phyloP scores from a whole-genome alignment of 1,139 yeast species.

The Hemisphaericaspora subhashii region DNA sequence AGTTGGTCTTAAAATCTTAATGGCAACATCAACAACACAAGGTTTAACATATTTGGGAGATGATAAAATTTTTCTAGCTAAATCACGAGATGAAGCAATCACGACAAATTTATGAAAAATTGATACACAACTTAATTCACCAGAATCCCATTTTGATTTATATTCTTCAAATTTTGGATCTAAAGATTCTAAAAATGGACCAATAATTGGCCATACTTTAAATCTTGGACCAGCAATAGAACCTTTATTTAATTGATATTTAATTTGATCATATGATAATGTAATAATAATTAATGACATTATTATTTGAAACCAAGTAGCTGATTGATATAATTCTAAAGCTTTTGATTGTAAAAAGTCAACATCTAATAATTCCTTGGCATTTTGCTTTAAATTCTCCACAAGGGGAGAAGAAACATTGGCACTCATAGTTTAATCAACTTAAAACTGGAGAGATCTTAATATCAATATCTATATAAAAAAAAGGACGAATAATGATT shows the following conservation, averaged over 20 bases:
- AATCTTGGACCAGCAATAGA: conserved; percentile 83
- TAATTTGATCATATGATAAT: conserved; percentile 75
- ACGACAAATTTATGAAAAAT: conserved; percentile 97
- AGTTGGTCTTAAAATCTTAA: conserved; percentile 86
- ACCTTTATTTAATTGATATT: conserved; percentile 79
- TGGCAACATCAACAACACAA: conserved; percentile 96
- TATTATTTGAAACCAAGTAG: conserved; percentile 45
- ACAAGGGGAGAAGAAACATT: conserved; percentile 17
- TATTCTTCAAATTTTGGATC: conserved; percentile 96
- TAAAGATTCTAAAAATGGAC: conserved; percentile 93
- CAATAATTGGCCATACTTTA: conserved; percentile 92
- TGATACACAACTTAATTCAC: conserved; percentile 92
- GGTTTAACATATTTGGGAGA: conserved; percentile 91
- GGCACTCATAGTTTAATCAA: conserved; percentile 16
- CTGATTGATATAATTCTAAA: conserved; percentile 8
- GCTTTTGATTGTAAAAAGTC: conserved; percentile 3
- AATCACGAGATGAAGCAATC: conserved; percentile 86
- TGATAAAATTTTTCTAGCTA: conserved; percentile 84
- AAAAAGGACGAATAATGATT: too few relatives aligned
- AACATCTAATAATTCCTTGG: conserved; percentile 7
- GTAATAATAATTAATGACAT: conserved; percentile 50
- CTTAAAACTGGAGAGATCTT: too few relatives aligned
- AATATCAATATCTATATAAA: too few relatives aligned
- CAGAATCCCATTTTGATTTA: conserved; percentile 89
- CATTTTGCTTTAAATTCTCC: conserved; percentile 9